Evolutionary conservation across 768 basidiomycete species (phyloP), one percentile per base, ranked within the genome.

Genomic region (Pleurotus pulmonarius): DNA sequence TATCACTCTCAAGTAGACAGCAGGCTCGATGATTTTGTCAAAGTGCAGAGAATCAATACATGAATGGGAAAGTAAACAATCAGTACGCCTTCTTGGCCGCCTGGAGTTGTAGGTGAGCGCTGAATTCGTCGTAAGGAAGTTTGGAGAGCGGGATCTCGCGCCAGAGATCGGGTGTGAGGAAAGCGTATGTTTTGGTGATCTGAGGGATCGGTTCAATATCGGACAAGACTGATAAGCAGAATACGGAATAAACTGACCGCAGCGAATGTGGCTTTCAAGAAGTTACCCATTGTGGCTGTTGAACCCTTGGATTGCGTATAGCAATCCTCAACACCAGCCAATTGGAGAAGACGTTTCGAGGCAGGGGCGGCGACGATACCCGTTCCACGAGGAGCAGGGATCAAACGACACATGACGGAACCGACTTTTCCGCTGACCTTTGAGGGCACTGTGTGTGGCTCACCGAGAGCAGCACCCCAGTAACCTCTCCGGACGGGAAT

Each of bases 321-420:
- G 70, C 85, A 87, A 74, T 99, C 97, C 77, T 95, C 86, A 61
- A 99, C 86, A 82, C 97, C 97, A 68, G 97, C 97, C 67, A 98
- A 83, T 76, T 99, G 96, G 61, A 99, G 78, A 67, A 99, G 81
- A 63, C 96, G 90, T 83, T 96, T 98, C 62, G 87, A 94, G 46
- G 96, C 96, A 41, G 96, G 97, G 49, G 97, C 97, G 67, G 97
- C 97, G 67, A 99, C 97, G 75, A 99, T 95, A 81, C 96, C 97
- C 63, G 97, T 99, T 69, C 97, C 97, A 65, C 97, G 90, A 56
- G 95, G 94, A 44, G 96, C 97, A 65, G 97, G 96, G 69, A 99
- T 95, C 67, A 99, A 85, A 69, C 95, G 92, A 77, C 94, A 97
- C 93, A 94, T 97, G 76, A 99, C 97, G 60, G 96, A 98, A 60